These are phyloP conservation scores for Amaranthus cruentus DNA, from an alignment of 148 eudicot genomes.

Conservation along the genomic window DNA sequence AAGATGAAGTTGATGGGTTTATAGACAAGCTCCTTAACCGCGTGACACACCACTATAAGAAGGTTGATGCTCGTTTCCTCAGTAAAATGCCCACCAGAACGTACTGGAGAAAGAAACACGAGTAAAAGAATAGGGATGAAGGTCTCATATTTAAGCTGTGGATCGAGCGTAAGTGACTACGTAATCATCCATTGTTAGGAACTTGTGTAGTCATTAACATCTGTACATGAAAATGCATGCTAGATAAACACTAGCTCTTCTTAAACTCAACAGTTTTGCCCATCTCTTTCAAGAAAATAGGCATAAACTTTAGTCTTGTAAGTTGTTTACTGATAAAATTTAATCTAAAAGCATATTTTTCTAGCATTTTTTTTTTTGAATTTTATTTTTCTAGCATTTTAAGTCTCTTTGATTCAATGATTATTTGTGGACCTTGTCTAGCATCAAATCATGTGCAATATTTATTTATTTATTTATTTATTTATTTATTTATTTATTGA, in stretches of 20 bases:
- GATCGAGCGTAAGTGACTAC: not conserved
- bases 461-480: no score
- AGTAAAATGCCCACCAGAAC: slow-evolving; percentile 44
- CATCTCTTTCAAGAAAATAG: not conserved
- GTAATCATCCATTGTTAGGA: slow-evolving; percentile 2
- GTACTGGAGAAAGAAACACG: slow-evolving; percentile 46
- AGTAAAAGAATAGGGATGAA: slow-evolving; percentile 18
- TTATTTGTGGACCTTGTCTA: not conserved
- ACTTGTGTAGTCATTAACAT: not conserved
- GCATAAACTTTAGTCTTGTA: not conserved
- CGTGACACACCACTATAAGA: slow-evolving; percentile 56
- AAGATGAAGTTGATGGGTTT: slow-evolving; percentile 60
- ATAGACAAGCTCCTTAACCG: slow-evolving; percentile 38
- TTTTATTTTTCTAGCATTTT: not conserved
- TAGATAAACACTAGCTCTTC: not conserved
- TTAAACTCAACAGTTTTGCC: not conserved
- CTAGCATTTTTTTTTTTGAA: not conserved
- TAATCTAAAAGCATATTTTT: not conserved
- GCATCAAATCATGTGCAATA: no score
- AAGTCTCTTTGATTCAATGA: not conserved
- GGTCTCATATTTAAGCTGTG: not conserved
- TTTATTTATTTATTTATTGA: no score
- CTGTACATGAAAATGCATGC: slow-evolving; percentile 9
- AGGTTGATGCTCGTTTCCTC: slow-evolving; percentile 51
- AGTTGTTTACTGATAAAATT: not conserved